Evolutionary conservation across 2,329 filamentous ascomycete species (phyloP).

Genomic region (Penicillium sp.): DNA sequence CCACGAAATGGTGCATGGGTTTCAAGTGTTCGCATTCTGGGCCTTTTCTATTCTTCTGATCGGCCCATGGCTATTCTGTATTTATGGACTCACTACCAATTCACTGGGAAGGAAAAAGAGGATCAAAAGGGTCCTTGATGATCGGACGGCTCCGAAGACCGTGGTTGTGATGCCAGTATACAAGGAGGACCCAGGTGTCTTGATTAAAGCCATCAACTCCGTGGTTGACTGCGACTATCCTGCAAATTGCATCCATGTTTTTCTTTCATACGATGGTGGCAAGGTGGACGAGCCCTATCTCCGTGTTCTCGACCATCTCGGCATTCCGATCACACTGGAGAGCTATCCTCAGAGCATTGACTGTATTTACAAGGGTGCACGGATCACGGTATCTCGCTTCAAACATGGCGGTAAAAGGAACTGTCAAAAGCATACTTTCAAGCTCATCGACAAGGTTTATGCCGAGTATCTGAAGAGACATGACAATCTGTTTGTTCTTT

Average conservation of each 20-base stretch:
- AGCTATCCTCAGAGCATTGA: slow-evolving; percentile 88
- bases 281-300: slow-evolving; percentile 86
- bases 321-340: slow-evolving; percentile 69
- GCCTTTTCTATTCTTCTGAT: slow-evolving; percentile 81
- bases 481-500: slow-evolving; percentile 91
- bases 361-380: slow-evolving; percentile 74
- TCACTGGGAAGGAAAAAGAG: slow-evolving; percentile 77
- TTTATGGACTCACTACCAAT: slow-evolving; percentile 87
- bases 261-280: slow-evolving; percentile 91
- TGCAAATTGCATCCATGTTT: slow-evolving; percentile 86
- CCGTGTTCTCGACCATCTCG: slow-evolving; percentile 79
- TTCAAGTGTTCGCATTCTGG: slow-evolving; percentile 97
- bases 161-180: slow-evolving; percentile 98
- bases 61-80: slow-evolving; percentile 87
- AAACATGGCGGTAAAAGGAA: slow-evolving; percentile 90
- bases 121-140: slow-evolving; percentile 81
- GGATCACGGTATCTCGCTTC: slow-evolving; percentile 89
- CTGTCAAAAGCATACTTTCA: slow-evolving; percentile 91
- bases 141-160: slow-evolving; percentile 83
- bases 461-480: slow-evolving; percentile 79
- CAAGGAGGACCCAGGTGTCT: slow-evolving; percentile 80
- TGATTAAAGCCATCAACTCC: slow-evolving; percentile 84
- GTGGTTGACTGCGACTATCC: slow-evolving; percentile 94
- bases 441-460: slow-evolving; percentile 90
- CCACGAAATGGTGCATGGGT: slow-evolving; percentile 61